A percentile compares a stretch with the other conserved stretches of the same genome.
phyloP scores from a whole-genome alignment of 2,329 filamentous ascomycete species.

The Beauveria bassiana region DNA sequence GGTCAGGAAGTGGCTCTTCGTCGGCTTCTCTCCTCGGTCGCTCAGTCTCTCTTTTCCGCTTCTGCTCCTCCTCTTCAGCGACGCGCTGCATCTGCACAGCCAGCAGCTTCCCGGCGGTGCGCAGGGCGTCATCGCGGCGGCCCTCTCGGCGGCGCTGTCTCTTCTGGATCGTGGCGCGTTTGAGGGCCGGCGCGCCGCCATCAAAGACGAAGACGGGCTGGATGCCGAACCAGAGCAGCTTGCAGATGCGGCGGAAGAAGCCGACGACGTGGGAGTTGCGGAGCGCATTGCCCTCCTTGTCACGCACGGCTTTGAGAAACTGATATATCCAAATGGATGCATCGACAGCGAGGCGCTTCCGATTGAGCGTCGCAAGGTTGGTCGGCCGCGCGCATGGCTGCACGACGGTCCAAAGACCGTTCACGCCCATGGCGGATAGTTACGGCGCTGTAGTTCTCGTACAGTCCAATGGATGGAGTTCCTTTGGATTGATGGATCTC shows the following conservation, averaged over 20 bases:
- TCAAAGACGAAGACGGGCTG: slow-evolving; percentile 97
- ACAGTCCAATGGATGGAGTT: not conserved
- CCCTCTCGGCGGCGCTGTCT: slow-evolving; percentile 78
- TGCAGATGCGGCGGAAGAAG: slow-evolving; percentile 97
- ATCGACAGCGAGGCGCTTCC: slow-evolving; percentile 92
- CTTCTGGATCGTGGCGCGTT: slow-evolving; percentile 79
- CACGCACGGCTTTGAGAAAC: slow-evolving; percentile 95
- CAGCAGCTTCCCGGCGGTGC: slow-evolving; percentile 84
- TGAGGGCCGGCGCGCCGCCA: slow-evolving; percentile 83
- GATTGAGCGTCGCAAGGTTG: slow-evolving; percentile 92
- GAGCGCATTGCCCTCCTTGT: slow-evolving; percentile 95
- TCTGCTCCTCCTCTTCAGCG: slow-evolving; percentile 76
- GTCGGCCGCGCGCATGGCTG: slow-evolving; percentile 93
- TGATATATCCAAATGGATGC: slow-evolving; percentile 99
- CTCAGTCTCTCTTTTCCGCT: slow-evolving; percentile 43
- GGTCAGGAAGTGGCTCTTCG: slow-evolving; percentile 60
- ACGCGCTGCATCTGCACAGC: slow-evolving; percentile 89
- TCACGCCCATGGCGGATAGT: slow-evolving; percentile 80
- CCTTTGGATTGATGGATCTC: not conserved
- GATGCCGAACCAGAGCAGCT: slow-evolving; percentile 93
- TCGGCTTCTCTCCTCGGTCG: slow-evolving; percentile 36
- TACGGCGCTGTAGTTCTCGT: not conserved
- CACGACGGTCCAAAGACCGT: slow-evolving; percentile 92
- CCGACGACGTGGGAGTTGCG: slow-evolving; percentile 94
- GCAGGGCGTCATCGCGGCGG: slow-evolving; percentile 81